Percentiles rank a stretch among this genome's conserved stretches.
Conservation (phyloP, 352 stramenopile species). For the Phytophthora nicotianae region DNA sequence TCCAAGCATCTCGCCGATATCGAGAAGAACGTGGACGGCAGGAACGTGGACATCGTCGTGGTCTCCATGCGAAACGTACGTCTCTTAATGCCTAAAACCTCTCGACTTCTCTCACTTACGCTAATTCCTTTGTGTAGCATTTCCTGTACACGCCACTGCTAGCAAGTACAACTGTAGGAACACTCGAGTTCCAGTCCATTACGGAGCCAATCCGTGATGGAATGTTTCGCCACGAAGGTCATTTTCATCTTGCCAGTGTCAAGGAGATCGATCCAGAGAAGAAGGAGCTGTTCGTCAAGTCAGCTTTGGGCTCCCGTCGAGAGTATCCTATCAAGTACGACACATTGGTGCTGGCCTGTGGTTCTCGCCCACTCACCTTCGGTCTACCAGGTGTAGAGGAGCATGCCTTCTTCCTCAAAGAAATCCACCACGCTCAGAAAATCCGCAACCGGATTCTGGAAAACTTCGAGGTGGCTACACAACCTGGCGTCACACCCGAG, state of each 20-base stretch:
- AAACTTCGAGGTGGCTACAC: conserved; percentile 95
- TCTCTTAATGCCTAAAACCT: neutral
- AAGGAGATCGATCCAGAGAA: conserved; percentile 74
- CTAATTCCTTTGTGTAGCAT: conserved; percentile 61
- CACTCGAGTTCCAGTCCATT: conserved; percentile 97
- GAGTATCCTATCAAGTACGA: conserved; percentile 92
- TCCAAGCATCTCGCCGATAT: conserved; percentile 73
- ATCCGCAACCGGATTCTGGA: conserved; percentile 76
- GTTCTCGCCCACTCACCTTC: conserved; percentile 95
- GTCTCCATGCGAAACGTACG: conserved; percentile 79
- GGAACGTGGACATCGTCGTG: conserved; percentile 68
- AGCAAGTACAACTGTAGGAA: conserved; percentile 93
- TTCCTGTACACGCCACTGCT: conserved; percentile 98
- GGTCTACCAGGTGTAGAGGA: conserved; percentile 87
- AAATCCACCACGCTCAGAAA: conserved; percentile 93
- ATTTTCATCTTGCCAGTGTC: conserved; percentile 79
- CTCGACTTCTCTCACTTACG: neutral
- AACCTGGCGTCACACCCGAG: conserved; percentile 74
- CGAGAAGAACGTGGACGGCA: conserved; percentile 50
- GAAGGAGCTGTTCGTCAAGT: conserved; percentile 73
- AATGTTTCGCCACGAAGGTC: conserved; percentile 66
- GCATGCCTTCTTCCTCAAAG: conserved; percentile 97
- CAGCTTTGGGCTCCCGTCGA: conserved; percentile 51
- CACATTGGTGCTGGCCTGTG: conserved; percentile 92
- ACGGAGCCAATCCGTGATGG: conserved; percentile 94